Evolutionary conservation across 306 rosid species (phyloP).

Genomic region (Sophora flavescens): DNA sequence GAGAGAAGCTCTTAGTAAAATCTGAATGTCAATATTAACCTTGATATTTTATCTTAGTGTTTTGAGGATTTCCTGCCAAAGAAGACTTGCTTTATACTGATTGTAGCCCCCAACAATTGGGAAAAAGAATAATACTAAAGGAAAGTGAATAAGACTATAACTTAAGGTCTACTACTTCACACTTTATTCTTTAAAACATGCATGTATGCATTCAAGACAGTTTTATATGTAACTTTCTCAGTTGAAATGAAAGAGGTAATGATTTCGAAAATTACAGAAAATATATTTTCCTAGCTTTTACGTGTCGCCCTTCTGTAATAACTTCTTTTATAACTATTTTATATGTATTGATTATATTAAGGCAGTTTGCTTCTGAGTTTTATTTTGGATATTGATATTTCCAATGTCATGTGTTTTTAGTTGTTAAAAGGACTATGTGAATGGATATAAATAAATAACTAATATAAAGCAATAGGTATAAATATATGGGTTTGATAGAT

Average conservation of each 20-base stretch:
- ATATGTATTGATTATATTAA: neutral
- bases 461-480: conserved; percentile 22
- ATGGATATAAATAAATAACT: conserved; percentile 9
- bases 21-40: neutral
- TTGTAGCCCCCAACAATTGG: neutral
- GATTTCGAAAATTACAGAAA: conserved; percentile 3
- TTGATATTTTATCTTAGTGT: conserved; percentile 32
- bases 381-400: conserved; percentile 24
- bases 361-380: conserved; percentile 15
- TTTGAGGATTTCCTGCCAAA: conserved; percentile 19
- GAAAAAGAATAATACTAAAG: neutral
- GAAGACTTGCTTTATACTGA: conserved; percentile 4
- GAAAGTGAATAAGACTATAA: neutral
- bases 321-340: conserved; percentile 8
- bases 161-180: neutral
- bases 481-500: conserved; percentile 13
- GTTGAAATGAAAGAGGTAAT: neutral
- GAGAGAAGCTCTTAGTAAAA: conserved; percentile 5
- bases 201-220: neutral
- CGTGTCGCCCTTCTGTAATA: neutral
- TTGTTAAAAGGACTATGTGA: conserved; percentile 1
- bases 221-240: conserved; percentile 15
- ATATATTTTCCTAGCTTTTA: neutral
- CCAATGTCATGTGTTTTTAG: conserved; percentile 10
- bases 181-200: neutral